Conservation (phyloP, 805 yeast species). For the Schwanniomyces vanrijiae region DNA sequence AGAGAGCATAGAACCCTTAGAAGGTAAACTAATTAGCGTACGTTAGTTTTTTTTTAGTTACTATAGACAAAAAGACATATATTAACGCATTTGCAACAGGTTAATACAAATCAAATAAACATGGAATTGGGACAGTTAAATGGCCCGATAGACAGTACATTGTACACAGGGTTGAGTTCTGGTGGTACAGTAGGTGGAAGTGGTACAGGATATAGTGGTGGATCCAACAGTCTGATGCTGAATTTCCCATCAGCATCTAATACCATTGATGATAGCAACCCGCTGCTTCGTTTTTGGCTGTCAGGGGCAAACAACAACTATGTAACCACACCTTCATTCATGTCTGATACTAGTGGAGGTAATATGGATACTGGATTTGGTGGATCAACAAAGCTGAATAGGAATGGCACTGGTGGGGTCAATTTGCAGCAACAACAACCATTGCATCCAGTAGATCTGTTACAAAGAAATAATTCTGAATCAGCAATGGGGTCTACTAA, state of each 20-base stretch:
- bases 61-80: not conserved
- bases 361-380: not conserved
- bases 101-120: slow-evolving; percentile 1
- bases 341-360: not conserved
- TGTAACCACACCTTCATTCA: slow-evolving; percentile 5
- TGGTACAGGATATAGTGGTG: not conserved
- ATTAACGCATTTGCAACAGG: slow-evolving; percentile 3
- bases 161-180: slow-evolving; percentile 1
- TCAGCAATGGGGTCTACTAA: not conserved
- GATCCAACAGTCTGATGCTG: slow-evolving; percentile 1
- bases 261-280: slow-evolving; percentile 2
- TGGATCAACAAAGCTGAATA: not conserved
- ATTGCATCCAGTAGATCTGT: not conserved
- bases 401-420: not conserved
- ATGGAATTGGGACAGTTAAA: slow-evolving; percentile 6
- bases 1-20: not conserved
- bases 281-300: slow-evolving; percentile 13
- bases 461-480: slow-evolving; percentile 5
- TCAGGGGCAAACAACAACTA: slow-evolving; percentile 3
- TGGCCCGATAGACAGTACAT: slow-evolving; percentile 6
- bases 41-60: not conserved
- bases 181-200: not conserved
- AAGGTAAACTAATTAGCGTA: not conserved
- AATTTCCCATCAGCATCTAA: slow-evolving; percentile 1
- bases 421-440: slow-evolving; percentile 2